Evolutionary conservation across 306 rosid genomes (phyloP), one percentile per base, ranked within the genome.

Genomic region (Sesbania bispinosa): DNA sequence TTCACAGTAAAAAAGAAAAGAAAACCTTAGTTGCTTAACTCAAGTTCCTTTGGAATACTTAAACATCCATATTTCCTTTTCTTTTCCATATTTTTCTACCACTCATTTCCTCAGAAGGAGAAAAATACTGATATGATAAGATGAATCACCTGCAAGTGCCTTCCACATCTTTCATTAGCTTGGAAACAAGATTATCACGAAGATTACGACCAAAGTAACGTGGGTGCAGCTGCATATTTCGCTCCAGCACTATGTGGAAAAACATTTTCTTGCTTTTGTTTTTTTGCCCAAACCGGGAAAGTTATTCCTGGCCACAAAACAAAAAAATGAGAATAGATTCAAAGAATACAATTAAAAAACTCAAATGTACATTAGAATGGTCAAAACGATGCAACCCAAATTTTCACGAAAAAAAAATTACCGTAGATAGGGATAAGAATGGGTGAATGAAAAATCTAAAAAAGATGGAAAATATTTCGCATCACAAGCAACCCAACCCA

Each of bases 91-190:
- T n/a, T n/a, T 45, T 38, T 29, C 19, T 21, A 16, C 10, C 70
- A 16, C 2, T 23, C 9, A 18, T 48, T 14, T 48, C 23, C 35
- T 0, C 46, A 35, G 29, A 13, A 15, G 42, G 8, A 35, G 39
- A 35, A 75, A 16, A 41, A 71, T 6, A 73, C 8, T 24, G 7
- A 39, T 55, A 19, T 3, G 9, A 4, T n/a, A 42, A 27, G 62
- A 6, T 13, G 46, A 66, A 14, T 13, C 24, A 89, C 97, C 96
- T 87, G 94, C 98, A 93, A 62, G 96, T 94, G 64, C 98, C 97
- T 79, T 94, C 98, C 1, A 94, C 97, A 76, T 90, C 98, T 85
- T 94, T 94, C 97, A 90, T 94, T 11, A 94, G 96, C 90, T 94
- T 94, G 79, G 94, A 47, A 19, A 90, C 88, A 18, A 94, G 81